phyloP scores from a whole-genome alignment of 306 rosid species.

The Rubus parviflorus region DNA sequence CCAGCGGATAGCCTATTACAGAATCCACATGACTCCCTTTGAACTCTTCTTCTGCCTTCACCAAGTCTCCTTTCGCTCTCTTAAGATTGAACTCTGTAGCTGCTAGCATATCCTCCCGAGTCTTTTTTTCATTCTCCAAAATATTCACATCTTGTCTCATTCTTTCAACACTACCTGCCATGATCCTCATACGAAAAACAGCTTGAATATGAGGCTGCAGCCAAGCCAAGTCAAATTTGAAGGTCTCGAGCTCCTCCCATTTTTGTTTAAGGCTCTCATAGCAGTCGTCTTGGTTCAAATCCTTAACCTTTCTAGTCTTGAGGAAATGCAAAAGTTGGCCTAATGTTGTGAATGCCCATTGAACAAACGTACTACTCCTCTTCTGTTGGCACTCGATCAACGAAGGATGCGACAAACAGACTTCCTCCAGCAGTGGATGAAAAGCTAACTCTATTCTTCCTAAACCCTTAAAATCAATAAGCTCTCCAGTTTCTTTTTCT shows the following conservation, averaged over 20 bases:
- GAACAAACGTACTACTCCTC: not conserved
- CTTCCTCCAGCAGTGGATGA: not conserved
- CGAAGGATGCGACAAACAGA: not conserved
- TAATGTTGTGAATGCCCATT: not conserved
- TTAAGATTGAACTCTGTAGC: not conserved
- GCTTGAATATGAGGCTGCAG: not conserved
- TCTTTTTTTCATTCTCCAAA: not conserved
- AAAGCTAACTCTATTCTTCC: not conserved
- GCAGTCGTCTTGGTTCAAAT: not conserved
- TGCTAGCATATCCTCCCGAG: not conserved
- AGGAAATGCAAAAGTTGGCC: not conserved
- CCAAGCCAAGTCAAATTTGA: not conserved
- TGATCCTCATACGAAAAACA: not conserved
- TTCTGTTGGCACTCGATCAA: not conserved
- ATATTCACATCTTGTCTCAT: not conserved
- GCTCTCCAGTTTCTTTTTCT: not conserved
- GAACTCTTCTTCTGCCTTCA: not conserved
- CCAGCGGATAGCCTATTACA: too few relatives aligned
- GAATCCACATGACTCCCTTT: too few relatives aligned
- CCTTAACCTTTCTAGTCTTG: not conserved
- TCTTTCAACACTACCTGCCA: not conserved
- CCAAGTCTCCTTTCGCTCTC: not conserved
- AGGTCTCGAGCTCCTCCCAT: conserved; percentile 10
- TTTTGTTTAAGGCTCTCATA: not conserved
- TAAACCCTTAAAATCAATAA: not conserved